Percentiles rank a stretch among this genome's conserved stretches.
phyloP scores from a whole-genome alignment of 805 yeast species.

The Ogataea populi-albae region DNA sequence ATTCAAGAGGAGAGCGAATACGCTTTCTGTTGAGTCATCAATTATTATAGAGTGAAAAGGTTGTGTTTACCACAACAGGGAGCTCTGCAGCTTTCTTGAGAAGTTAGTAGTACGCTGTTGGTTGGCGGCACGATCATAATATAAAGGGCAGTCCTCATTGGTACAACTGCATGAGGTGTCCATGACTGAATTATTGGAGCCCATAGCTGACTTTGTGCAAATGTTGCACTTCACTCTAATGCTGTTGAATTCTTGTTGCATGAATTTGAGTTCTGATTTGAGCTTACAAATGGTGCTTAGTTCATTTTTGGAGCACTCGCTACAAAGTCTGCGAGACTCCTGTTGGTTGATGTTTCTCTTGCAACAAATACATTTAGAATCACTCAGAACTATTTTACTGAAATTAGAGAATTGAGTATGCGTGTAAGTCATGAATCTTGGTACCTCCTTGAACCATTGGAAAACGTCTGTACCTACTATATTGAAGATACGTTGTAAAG shows the following conservation, averaged over 20 bases:
- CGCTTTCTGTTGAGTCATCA: constrained; percentile 14
- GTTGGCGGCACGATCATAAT: constrained; percentile 43
- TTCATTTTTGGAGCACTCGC: constrained; percentile 35
- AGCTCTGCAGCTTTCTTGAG: not conserved
- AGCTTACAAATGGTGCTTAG: constrained; percentile 34
- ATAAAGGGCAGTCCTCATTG: constrained; percentile 65
- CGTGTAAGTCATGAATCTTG: constrained; percentile 33
- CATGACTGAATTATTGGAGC: constrained; percentile 20
- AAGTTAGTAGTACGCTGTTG: not conserved
- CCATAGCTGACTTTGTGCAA: constrained; percentile 29
- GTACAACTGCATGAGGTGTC: constrained; percentile 42
- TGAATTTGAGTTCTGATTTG: constrained; percentile 24
- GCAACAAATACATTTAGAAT: constrained; percentile 31
- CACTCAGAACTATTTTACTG: constrained; percentile 21
- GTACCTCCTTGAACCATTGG: constrained; percentile 74
- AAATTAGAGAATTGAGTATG: constrained; percentile 16
- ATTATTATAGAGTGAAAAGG: no score
- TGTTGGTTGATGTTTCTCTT: constrained; percentile 9
- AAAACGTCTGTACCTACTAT: constrained; percentile 77
- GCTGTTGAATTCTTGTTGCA: constrained; percentile 29
- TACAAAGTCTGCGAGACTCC: constrained; percentile 31
- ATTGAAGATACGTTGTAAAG: constrained; percentile 79
- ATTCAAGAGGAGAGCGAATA: constrained; percentile 28
- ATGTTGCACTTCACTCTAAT: constrained; percentile 35
- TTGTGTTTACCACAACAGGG: constrained; percentile 1